Evolutionary conservation across 805 yeast genomes (phyloP), one percentile per base, ranked within the genome.

Genomic region (Lipomyces lipofer): DNA sequence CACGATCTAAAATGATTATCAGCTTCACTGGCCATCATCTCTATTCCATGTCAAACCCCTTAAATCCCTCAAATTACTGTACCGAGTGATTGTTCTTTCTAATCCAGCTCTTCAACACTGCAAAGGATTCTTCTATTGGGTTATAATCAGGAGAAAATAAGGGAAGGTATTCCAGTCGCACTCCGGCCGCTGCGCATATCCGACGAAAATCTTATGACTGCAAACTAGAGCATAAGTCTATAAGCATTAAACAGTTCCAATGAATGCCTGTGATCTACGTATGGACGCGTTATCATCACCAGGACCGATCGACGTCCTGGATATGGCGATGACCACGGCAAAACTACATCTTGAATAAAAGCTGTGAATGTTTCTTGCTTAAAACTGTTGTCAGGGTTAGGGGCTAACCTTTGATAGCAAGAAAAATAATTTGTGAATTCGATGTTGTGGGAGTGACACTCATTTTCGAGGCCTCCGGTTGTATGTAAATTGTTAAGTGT

Each of bases 21-120:
- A 9, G 39, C 39, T 35, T 35, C 21, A 35, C 6, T 35, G 39
- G 39, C 39, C 39, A 35, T 35, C 39, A 35, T 35, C 39, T 35
- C 39, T 17, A 35, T 35, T 35, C 39, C 39, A 35, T 35, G 39
- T 13, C 24, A 35, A 35, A 35, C 22, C 39, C 39, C 21, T 35
- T 24, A 17, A 35, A 35, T 4, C 21, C 10, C 21, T 35, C 39
- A 13, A 35, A 35, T 12, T 21, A 21, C 24, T 35, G 22, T 5
- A 13, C 39, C 17, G 21, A 35, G 39, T 35, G 13, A 10, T 29
- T 29, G 3, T 29, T 29, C 33, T 29, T 29, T n/a, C 3, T 29
- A 10, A 29, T 29, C 33, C 33, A 2, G 13, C 13, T n/a, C 33
- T 29, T 29, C 33, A 29, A 29, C 13, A 12, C 33, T 2, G 33